phyloP scores from a whole-genome alignment of 257 asterid genomes.

The Solanum lycopersicoides region DNA sequence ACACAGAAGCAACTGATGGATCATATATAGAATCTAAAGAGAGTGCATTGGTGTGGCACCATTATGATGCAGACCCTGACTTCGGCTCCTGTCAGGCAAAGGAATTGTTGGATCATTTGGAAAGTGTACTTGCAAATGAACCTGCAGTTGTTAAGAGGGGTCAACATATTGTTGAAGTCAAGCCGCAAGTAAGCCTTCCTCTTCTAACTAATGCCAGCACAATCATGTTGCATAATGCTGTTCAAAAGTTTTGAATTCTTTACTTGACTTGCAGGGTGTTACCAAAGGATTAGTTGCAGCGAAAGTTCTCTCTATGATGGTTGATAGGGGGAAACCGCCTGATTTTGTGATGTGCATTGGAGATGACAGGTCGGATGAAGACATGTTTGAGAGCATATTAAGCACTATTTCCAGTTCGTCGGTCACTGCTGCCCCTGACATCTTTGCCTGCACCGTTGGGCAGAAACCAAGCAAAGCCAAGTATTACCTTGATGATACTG shows the following conservation, averaged over 20 bases:
- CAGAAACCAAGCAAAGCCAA: conserved; percentile 97
- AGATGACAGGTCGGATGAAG: conserved; percentile 84
- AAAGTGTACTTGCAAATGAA: conserved; percentile 79
- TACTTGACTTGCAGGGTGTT: conserved; percentile 48
- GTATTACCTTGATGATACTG: conserved; percentile 72
- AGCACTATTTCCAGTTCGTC: conserved; percentile 27
- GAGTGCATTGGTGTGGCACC: conserved; percentile 90
- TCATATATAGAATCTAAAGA: conserved; percentile 71
- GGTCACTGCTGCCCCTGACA: conserved; percentile 39
- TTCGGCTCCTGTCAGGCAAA: conserved; percentile 87
- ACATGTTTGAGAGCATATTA: conserved; percentile 82
- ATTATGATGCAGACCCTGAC: conserved; percentile 72
- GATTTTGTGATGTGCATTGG: conserved; percentile 83
- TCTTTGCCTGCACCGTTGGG: conserved; percentile 91
- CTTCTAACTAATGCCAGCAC: not conserved
- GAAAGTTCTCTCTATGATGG: conserved; percentile 55
- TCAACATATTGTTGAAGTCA: conserved; percentile 86
- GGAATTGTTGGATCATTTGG: conserved; percentile 75
- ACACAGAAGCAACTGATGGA: conserved; percentile 88
- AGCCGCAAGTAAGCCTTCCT: conserved; percentile 60
- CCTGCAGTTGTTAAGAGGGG: conserved; percentile 91
- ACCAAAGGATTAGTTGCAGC: conserved; percentile 70
- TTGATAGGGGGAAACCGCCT: conserved; percentile 35
- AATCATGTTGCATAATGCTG: not conserved
- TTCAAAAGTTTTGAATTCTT: not conserved